Evolutionary conservation across 768 basidiomycete genomes (phyloP).

Genomic region (Tulasnella sp.): DNA sequence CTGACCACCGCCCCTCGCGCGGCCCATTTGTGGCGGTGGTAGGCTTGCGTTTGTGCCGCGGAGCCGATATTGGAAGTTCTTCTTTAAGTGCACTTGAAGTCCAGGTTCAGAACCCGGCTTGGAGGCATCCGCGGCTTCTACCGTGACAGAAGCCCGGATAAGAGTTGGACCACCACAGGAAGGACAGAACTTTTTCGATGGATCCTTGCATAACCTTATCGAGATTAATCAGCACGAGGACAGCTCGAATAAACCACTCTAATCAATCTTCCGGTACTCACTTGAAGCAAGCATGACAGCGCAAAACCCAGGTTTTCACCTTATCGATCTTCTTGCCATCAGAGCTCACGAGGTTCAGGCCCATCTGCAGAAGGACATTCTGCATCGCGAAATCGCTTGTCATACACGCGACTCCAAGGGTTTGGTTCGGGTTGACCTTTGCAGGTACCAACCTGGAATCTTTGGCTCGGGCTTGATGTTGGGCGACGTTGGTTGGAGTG

Average conservation of each 20-base stretch:
- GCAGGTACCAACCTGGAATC: neutral
- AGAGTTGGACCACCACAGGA: conserved; percentile 92
- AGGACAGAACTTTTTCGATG: conserved; percentile 91
- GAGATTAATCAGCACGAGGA: neutral
- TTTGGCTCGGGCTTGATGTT: conserved; percentile 62
- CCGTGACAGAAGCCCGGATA: conserved; percentile 81
- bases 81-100: conserved; percentile 86
- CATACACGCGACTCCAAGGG: conserved; percentile 76
- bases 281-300: conserved; percentile 99
- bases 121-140: conserved; percentile 43
- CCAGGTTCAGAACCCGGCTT: conserved; percentile 46
- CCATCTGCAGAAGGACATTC: conserved; percentile 92
- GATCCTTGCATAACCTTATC: conserved; percentile 85
- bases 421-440: neutral
- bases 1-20: conserved; percentile 60
- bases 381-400: conserved; percentile 99
- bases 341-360: conserved; percentile 73
- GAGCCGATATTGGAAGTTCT: conserved; percentile 86
- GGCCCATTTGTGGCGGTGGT: conserved; percentile 79
- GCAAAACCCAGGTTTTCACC: conserved; percentile 89
- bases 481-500: conserved; percentile 72
- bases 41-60: conserved; percentile 91
- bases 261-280: conserved; percentile 36
- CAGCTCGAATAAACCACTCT: neutral
- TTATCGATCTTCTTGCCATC: conserved; percentile 85